Conservation (phyloP, 306 rosid genomes). For the Castanea crenata region DNA sequence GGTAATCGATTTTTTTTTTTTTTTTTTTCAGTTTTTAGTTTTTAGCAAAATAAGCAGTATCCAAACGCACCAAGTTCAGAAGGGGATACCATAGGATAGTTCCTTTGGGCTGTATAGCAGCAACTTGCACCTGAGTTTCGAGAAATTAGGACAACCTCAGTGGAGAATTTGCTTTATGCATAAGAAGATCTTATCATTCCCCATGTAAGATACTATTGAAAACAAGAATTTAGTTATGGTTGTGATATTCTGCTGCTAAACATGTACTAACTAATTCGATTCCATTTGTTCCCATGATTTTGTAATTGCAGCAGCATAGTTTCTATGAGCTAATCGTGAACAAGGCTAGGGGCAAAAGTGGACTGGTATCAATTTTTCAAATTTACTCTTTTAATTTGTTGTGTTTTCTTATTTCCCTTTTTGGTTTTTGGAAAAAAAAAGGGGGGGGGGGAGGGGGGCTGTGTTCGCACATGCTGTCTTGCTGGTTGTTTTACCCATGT, state of each 20-base stretch:
- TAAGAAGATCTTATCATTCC: slow-evolving; percentile 98
- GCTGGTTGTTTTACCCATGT: not conserved
- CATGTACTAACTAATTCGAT: slow-evolving; percentile 25
- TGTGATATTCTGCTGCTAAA: not conserved
- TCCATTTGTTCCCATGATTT: slow-evolving; percentile 13
- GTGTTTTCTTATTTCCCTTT: no score
- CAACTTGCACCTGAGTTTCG: slow-evolving; percentile 96
- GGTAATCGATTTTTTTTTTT: no score
- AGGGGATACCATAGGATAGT: slow-evolving; percentile 87
- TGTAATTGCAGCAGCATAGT: slow-evolving; percentile 80
- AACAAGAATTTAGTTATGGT: slow-evolving; percentile 6
- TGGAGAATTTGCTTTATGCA: slow-evolving; percentile 90
- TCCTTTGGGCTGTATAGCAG: slow-evolving; percentile 84
- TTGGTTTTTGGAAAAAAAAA: no score
- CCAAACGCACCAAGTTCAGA: no score
- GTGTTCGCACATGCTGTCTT: not conserved
- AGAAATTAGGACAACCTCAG: slow-evolving; percentile 91
- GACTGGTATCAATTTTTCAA: slow-evolving; percentile 53
- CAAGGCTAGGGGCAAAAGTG: slow-evolving; percentile 97
- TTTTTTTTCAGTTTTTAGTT: no score
- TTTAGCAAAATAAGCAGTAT: no score
- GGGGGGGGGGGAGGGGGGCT: no score
- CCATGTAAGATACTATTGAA: slow-evolving; percentile 49
- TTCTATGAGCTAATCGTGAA: slow-evolving; percentile 79
- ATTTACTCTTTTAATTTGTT: no score